Conservation (phyloP, 768 basidiomycete species). For the Lepiota venenata region DNA sequence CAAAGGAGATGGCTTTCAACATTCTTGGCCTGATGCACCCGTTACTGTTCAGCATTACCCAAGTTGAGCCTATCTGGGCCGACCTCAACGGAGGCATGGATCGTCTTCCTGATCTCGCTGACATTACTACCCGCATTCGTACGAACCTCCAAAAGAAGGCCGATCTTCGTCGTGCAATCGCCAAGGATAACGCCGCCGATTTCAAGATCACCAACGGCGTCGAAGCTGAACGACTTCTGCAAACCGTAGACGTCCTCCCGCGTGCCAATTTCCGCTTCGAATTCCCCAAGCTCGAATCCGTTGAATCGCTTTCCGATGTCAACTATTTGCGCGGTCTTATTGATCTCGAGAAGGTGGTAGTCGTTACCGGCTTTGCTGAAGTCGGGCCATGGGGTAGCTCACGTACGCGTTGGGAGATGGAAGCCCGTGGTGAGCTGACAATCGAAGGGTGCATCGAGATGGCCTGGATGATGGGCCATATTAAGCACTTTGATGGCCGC, state of each 20-base stretch:
- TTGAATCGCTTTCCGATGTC: constrained; percentile 70
- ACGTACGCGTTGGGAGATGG: constrained; percentile 99
- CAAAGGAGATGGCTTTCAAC: constrained; percentile 99
- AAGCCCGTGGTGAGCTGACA: constrained; percentile 94
- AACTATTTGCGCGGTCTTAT: constrained; percentile 81
- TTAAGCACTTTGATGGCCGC: constrained; percentile 98
- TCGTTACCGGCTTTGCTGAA: constrained; percentile 95
- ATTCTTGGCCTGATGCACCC: constrained; percentile 99
- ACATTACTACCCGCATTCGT: constrained; percentile 87
- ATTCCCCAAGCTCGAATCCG: constrained; percentile 81
- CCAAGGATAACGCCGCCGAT: constrained; percentile 93
- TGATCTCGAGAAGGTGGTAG: constrained; percentile 94
- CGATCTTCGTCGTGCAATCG: constrained; percentile 89
- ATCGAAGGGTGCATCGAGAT: constrained; percentile 99
- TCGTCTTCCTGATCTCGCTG: constrained; percentile 90
- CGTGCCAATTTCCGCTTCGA: constrained; percentile 98
- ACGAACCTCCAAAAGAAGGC: constrained; percentile 78
- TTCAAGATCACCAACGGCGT: constrained; percentile 88
- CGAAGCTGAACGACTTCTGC: constrained; percentile 88
- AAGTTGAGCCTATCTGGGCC: constrained; percentile 99
- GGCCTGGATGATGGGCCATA: constrained; percentile 99
- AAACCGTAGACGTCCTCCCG: constrained; percentile 89
- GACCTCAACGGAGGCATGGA: constrained; percentile 99
- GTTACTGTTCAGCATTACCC: constrained; percentile 97
- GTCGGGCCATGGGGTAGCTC: constrained; percentile 99